Conservation (phyloP, 495 filamentous ascomycete species). For the Poronia punctata region DNA sequence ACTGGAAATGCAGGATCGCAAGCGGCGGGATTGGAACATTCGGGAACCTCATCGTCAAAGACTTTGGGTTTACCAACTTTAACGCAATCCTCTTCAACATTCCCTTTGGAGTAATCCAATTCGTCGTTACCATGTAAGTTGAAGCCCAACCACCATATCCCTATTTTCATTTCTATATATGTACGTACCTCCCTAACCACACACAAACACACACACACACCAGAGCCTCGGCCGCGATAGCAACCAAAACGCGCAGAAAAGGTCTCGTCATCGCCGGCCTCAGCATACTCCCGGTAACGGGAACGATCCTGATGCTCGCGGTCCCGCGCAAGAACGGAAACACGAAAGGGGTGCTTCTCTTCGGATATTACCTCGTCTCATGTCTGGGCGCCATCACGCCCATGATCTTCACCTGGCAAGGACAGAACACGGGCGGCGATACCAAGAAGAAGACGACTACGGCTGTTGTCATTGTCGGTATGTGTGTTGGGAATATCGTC, state of each 20-base stretch:
- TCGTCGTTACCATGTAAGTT: too few species aligned
- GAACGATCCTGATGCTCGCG: conserved; percentile 46
- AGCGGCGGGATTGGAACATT: conserved; percentile 55
- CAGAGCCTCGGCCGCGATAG: conserved; percentile 39
- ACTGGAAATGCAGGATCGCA: too few species aligned
- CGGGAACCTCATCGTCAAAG: conserved; percentile 55
- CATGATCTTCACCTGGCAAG: conserved; percentile 60
- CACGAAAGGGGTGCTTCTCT: conserved; percentile 33
- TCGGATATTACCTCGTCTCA: conserved; percentile 36
- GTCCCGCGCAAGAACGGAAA: conserved; percentile 43
- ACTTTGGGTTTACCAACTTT: conserved; percentile 54
- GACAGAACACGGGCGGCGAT: conserved; percentile 59
- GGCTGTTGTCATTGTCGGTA: conserved; percentile 53
- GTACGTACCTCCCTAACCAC: too few species aligned
- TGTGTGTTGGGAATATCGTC: conserved; percentile 55
- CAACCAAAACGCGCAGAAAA: conserved; percentile 45
- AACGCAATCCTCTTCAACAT: conserved; percentile 60
- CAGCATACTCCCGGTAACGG: conserved; percentile 49
- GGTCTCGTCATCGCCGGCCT: conserved; percentile 49
- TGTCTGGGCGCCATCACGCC: conserved; percentile 42
- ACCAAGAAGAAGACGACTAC: conserved; percentile 63
- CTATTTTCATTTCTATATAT: too few species aligned
- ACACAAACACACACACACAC: too few species aligned
- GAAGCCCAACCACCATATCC: too few species aligned
- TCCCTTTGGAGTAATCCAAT: conserved; percentile 50